These are phyloP conservation scores for Corymbia maculata DNA, from an alignment of 345 rosid genomes.

Conservation along the genomic window DNA sequence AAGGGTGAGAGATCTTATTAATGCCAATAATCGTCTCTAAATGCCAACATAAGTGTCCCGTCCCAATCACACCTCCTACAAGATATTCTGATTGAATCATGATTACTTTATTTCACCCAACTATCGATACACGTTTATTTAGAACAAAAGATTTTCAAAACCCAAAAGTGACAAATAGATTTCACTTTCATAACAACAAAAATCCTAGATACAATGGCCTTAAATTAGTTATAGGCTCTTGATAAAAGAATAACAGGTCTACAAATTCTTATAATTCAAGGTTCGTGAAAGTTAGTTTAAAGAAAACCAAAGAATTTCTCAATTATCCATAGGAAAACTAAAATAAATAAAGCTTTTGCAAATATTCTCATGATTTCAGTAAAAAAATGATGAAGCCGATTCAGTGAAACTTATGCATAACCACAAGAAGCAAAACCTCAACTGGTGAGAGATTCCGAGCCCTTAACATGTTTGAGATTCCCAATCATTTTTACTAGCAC, in stretches of 20 bases:
- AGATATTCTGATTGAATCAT: background rate
- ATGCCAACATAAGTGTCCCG: accelerated
- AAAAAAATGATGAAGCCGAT: background rate
- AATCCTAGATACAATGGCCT: background rate
- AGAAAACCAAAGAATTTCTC: background rate
- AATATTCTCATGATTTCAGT: background rate
- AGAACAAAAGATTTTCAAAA: background rate
- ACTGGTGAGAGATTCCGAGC: background rate
- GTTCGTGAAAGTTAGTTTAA: background rate
- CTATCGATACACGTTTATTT: accelerated
- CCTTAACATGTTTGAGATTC: background rate
- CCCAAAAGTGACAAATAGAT: background rate
- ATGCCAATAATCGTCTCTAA: background rate
- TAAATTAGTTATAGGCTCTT: background rate
- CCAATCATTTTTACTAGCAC: background rate
- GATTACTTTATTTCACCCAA: background rate
- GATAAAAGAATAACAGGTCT: background rate
- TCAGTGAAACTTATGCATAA: background rate
- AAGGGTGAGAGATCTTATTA: background rate
- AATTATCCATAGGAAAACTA: background rate
- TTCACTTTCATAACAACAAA: background rate
- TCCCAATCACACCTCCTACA: background rate
- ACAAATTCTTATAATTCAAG: background rate
- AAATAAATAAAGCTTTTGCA: background rate
- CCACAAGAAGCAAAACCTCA: background rate